Evolutionary conservation across 768 basidiomycete genomes (phyloP).

Genomic region (Neoboletus subvelutipes): DNA sequence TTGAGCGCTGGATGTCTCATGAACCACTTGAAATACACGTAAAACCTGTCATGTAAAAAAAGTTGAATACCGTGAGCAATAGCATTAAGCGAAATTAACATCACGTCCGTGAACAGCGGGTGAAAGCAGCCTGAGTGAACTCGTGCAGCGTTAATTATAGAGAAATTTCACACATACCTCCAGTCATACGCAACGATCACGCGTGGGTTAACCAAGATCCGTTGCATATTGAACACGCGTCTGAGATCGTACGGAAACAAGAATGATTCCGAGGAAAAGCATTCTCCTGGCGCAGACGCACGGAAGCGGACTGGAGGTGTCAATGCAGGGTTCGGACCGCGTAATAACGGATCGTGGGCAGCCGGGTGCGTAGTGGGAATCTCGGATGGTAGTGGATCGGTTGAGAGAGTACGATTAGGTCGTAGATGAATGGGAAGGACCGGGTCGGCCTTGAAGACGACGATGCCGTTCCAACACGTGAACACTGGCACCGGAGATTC

Average conservation of each 20-base stretch:
- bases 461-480: slow-evolving; percentile 48
- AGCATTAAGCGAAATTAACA: neutral
- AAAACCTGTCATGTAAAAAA: slow-evolving; percentile 16
- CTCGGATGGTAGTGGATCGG: slow-evolving; percentile 24
- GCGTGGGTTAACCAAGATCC: slow-evolving; percentile 39
- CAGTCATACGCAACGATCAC: slow-evolving; percentile 40
- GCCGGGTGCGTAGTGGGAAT: slow-evolving; percentile 19
- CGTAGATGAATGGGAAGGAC: slow-evolving; percentile 41
- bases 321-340: slow-evolving; percentile 18
- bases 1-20: slow-evolving; percentile 38
- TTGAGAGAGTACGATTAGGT: slow-evolving; percentile 37
- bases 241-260: slow-evolving; percentile 43
- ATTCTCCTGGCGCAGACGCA: slow-evolving; percentile 16
- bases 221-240: slow-evolving; percentile 37
- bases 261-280: slow-evolving; percentile 39
- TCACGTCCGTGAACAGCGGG: neutral
- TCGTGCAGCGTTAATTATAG: no score
- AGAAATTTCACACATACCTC: slow-evolving; percentile 21
- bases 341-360: slow-evolving; percentile 6
- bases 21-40: slow-evolving; percentile 37
- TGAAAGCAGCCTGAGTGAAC: no score
- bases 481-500: slow-evolving; percentile 44
- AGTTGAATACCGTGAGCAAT: neutral
- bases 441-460: slow-evolving; percentile 40
- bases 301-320: slow-evolving; percentile 20